Evolutionary conservation across 768 basidiomycete species (phyloP).

Genomic region (Termitomyces sp.): DNA sequence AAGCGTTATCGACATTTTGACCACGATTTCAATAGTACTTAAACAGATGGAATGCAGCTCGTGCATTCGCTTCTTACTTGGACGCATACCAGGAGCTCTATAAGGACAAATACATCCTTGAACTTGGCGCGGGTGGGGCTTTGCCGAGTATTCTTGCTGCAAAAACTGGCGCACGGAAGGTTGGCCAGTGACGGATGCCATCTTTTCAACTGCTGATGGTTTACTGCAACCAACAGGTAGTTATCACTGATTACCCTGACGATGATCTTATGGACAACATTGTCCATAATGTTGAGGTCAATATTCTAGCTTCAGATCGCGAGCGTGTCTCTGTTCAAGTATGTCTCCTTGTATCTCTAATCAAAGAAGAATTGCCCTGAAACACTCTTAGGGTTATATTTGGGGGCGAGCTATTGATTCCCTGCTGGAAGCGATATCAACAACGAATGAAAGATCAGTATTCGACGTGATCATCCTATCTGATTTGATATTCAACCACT

Average conservation of each 20-base stretch:
- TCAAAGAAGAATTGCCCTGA: background rate
- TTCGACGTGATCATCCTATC: conserved; percentile 88
- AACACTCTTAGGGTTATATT: conserved; percentile 62
- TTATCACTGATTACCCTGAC: conserved; percentile 95
- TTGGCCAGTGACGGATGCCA: conserved; percentile 24
- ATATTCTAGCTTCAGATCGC: conserved; percentile 40
- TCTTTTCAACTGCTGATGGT: background rate
- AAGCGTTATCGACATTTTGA: background rate
- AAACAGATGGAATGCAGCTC: conserved; percentile 76
- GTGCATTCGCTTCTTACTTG: conserved; percentile 67
- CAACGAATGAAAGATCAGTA: conserved; percentile 14
- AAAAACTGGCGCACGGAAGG: conserved; percentile 67
- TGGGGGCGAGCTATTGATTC: conserved; percentile 66
- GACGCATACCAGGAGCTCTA: conserved; percentile 52
- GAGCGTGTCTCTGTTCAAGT: conserved; percentile 32
- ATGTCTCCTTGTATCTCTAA: background rate
- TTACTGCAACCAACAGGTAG: conserved; percentile 43
- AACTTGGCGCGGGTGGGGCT: conserved; percentile 93
- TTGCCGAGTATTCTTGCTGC: conserved; percentile 78
- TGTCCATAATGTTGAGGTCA: conserved; percentile 58
- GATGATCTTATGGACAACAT: conserved; percentile 72
- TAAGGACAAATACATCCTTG: conserved; percentile 54
- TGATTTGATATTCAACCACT: conserved; percentile 94
- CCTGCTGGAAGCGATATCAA: conserved; percentile 34
- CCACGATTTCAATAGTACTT: background rate